Percentiles rank a stretch among this genome's conserved stretches.
These are phyloP conservation scores for Kodamaea restingae DNA, from an alignment of 805 yeast species.

Conservation along the genomic window DNA sequence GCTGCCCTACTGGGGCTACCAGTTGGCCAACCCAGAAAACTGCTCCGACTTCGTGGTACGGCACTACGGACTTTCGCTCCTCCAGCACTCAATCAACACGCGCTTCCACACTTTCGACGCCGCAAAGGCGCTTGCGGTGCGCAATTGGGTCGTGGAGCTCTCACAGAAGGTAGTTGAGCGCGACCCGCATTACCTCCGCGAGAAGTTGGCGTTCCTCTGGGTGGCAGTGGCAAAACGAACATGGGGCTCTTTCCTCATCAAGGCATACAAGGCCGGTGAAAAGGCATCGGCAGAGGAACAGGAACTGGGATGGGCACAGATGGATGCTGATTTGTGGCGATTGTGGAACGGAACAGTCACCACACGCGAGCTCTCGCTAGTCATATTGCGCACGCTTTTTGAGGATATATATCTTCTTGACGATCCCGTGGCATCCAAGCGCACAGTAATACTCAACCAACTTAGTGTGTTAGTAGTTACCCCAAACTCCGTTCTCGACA, in stretches of 20 bases:
- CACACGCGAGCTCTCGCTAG: conserved; percentile 71
- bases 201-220: conserved; percentile 88
- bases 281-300: conserved; percentile 28
- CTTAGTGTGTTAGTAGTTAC: conserved; percentile 81
- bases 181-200: conserved; percentile 89
- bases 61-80: conserved; percentile 82
- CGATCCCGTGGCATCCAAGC: conserved; percentile 81
- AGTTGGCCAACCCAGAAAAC: conserved; percentile 64
- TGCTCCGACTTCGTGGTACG: conserved; percentile 65
- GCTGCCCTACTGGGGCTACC: conserved; percentile 91
- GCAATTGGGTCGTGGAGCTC: conserved; percentile 82
- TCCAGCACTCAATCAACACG: conserved; percentile 65
- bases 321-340: conserved; percentile 74
- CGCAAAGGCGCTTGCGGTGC: conserved; percentile 60
- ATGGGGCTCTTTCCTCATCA: conserved; percentile 76
- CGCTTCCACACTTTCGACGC: conserved; percentile 53
- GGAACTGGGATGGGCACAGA: conserved; percentile 72
- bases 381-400: conserved; percentile 78
- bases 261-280: conserved; percentile 13
- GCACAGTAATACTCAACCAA: conserved; percentile 74
- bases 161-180: conserved; percentile 51
- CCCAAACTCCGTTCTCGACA: conserved; percentile 58
- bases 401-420: conserved; percentile 92
- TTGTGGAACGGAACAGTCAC: conserved; percentile 67
- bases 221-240: conserved; percentile 83